Percentiles rank a stretch among this genome's conserved stretches.
Conservation (phyloP, 2,329 filamentous ascomycete genomes). For the Arthroderma sp. region DNA sequence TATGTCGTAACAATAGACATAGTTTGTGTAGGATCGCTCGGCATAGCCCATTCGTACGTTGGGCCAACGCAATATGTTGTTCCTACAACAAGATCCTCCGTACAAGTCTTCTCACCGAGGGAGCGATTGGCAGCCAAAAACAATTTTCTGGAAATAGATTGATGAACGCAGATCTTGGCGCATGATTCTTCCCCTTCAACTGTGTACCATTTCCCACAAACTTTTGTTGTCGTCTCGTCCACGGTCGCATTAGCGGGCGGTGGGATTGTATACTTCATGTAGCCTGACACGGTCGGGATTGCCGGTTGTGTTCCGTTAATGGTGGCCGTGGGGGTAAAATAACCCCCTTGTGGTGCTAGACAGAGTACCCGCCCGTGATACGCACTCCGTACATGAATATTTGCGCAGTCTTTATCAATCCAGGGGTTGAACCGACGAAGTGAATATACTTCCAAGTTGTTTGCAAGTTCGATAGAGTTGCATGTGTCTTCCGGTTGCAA, state of each 20-base stretch:
- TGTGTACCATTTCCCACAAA: constrained; percentile 13
- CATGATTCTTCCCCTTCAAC: constrained; percentile 11
- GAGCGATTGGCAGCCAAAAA: constrained; percentile 14
- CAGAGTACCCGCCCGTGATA: constrained; percentile 10
- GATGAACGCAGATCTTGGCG: constrained; percentile 11
- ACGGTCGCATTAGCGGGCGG: constrained; percentile 12
- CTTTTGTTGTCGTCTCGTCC: constrained; percentile 10
- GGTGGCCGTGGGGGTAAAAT: background rate
- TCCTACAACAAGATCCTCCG: background rate
- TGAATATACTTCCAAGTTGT: background rate
- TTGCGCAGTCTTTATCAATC: constrained; percentile 10
- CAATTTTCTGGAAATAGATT: constrained; percentile 7
- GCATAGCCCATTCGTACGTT: background rate
- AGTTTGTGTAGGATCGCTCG: no score
- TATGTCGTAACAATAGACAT: no score
- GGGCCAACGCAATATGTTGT: constrained; percentile 2
- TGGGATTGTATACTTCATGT: background rate
- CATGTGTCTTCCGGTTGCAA: constrained; percentile 3
- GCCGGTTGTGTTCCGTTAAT: background rate
- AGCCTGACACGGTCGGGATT: constrained; percentile 1
- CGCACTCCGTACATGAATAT: constrained; percentile 6
- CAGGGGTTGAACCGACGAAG: constrained; percentile 12
- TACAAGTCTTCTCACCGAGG: constrained; percentile 7
- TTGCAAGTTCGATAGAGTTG: constrained; percentile 2
- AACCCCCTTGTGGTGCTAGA: constrained; percentile 3